These are phyloP conservation scores for Jaenimonas drosophilae DNA, from an alignment of 208 protist species.

Conservation along the genomic window DNA sequence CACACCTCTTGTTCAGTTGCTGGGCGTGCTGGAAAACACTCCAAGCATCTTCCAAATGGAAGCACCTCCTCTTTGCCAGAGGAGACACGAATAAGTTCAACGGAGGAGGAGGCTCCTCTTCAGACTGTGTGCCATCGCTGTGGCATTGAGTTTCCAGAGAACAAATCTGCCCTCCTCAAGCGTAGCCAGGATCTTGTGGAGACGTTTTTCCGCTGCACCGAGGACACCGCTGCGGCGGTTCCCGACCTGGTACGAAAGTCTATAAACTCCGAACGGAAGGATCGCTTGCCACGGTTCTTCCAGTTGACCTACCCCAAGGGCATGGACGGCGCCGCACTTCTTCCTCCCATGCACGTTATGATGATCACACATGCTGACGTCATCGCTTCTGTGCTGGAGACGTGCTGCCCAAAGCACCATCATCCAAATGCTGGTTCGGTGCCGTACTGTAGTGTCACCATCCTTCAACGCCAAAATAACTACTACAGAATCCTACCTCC, in stretches of 20 bases:
- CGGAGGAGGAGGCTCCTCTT: too few relatives aligned
- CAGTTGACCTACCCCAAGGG: background rate
- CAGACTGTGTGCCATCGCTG: too few relatives aligned
- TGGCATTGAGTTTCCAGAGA: too few relatives aligned
- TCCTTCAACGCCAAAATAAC: conserved; percentile 55
- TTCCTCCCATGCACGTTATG: conserved; percentile 66
- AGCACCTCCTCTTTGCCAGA: too few relatives aligned
- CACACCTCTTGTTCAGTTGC: too few relatives aligned
- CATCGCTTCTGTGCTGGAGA: conserved; percentile 39
- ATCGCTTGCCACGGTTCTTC: conserved; percentile 47
- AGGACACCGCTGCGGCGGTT: conserved; percentile 8
- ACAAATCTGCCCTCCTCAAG: too few relatives aligned
- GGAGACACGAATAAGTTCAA: too few relatives aligned
- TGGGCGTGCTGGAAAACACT: too few relatives aligned
- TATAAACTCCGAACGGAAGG: conserved; percentile 21
- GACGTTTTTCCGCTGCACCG: background rate
- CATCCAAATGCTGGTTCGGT: conserved; percentile 38
- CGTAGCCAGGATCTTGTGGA: too few relatives aligned
- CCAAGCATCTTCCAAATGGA: too few relatives aligned
- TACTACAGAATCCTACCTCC: conserved; percentile 46
- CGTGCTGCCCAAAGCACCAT: conserved; percentile 54
- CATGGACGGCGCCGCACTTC: conserved; percentile 14
- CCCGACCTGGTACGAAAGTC: conserved; percentile 24
- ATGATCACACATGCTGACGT: conserved; percentile 74
- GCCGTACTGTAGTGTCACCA: conserved; percentile 71